A percentile compares a stretch with the other conserved stretches of the same genome.
Evolutionary conservation across 1,284 basidiomycete species (phyloP).

Genomic region (Microbotryum lychnidis-dioicae): DNA sequence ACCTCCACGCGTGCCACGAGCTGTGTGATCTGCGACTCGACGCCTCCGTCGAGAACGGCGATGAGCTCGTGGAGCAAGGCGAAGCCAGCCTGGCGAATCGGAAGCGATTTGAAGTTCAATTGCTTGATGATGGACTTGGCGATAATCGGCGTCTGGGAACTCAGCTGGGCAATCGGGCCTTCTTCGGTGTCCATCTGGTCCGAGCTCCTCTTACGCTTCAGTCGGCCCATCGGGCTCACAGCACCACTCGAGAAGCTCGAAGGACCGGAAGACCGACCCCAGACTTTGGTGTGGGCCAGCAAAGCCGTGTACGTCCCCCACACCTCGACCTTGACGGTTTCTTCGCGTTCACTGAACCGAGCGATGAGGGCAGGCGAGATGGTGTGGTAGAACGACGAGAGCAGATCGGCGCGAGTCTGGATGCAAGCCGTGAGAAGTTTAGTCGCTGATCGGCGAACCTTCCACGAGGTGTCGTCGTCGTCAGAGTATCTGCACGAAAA

Average conservation of each 20-base stretch:
- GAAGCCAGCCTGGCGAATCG: conserved; percentile 77
- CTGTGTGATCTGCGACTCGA: conserved; percentile 60
- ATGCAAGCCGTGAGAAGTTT: conserved; percentile 80
- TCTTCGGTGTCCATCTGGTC: conserved; percentile 19
- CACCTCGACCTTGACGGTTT: conserved; percentile 88
- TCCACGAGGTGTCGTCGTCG: conserved; percentile 98
- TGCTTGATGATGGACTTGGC: conserved; percentile 77
- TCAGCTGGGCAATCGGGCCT: conserved; percentile 47
- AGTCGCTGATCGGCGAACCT: conserved; percentile 85
- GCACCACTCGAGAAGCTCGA: too few species aligned
- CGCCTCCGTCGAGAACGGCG: conserved; percentile 69
- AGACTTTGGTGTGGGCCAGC: conserved; percentile 30
- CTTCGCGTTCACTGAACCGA: conserved; percentile 88
- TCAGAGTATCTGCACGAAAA: conserved; percentile 67
- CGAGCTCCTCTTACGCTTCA: conserved; percentile 40
- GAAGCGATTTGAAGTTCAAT: conserved; percentile 70
- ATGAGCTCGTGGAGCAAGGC: conserved; percentile 66
- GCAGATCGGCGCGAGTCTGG: conserved; percentile 75
- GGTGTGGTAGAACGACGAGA: conserved; percentile 66
- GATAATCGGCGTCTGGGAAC: conserved; percentile 63
- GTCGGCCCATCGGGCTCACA: conserved; percentile 19
- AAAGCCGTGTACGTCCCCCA: conserved; percentile 67
- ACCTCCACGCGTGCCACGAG: conserved; percentile 43
- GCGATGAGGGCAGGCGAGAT: conserved; percentile 81
- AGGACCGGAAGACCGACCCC: not conserved